Base-by-base conservation (phyloP, 495 filamentous ascomycete species). In the Astrocystis sublimbata region DNA sequence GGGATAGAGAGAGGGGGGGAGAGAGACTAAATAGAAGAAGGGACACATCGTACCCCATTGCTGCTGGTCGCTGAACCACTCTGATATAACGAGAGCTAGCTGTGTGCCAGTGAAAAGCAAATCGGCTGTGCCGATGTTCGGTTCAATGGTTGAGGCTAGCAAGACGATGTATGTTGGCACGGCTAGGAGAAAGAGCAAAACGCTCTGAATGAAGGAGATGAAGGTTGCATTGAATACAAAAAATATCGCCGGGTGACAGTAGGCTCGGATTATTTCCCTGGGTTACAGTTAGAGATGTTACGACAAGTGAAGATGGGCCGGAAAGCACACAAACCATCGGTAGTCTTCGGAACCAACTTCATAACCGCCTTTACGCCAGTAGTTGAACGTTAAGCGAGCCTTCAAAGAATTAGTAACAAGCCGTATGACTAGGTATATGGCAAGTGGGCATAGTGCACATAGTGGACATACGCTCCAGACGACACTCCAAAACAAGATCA, bases 311-410 rank as follows among this genome's bases (percentile, higher is more conserved):
- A 17, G 17, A 35, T 40, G 43, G n/a, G 9, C 3, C 49, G 21
- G 10, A 30, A 46, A 24, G 30, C 53, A 13, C 35, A 66, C 70
- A 28, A 62, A 82, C 93, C 93, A 97, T 72, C 96, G 85, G 73
- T 99, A 99, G 75, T 99, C 96, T 74, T 99, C 93, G 10, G 85
- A 87, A 30, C 94, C 93, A 60, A 91, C 81, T 24, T 78, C 75
- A 72, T 98, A 99, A 17, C 96, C 96, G 19, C 96, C 96, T 74
- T 91, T 96, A 52, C 96, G 89, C 89, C 90, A 97, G 74, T 96
- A 99, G 76, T 99, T 99, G 83, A 83, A 97, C 2, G 94, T 96
- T 70, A 99, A 78, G 40, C 96, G 89, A 52, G 68, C 61, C 57
- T 66, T 63, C 8, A 36, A 31, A 21, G 56, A 15, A 45, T 68